Conservation (phyloP, 495 filamentous ascomycete genomes). For the Pyrenopolyporus hunteri region DNA sequence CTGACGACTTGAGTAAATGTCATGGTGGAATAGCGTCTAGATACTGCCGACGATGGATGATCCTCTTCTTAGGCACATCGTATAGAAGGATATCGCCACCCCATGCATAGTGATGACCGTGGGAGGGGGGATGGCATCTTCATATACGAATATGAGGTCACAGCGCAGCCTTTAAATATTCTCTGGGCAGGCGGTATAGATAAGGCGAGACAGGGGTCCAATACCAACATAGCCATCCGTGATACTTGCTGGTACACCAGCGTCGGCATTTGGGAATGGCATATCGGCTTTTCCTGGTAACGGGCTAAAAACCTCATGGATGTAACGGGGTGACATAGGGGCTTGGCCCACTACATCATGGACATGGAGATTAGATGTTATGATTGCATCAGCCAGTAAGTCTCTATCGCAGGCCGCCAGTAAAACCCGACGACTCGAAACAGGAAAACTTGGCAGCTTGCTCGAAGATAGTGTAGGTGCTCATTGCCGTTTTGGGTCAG, state of each 20-base stretch:
- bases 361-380: conserved; percentile 9
- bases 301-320: background rate
- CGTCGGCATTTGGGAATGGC: background rate
- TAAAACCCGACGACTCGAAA: conserved; percentile 7
- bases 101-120: conserved; percentile 14
- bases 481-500: conserved; percentile 35
- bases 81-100: conserved; percentile 21
- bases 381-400: conserved; percentile 29
- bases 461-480: conserved; percentile 6
- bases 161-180: conserved; percentile 15
- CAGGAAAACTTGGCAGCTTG: conserved; percentile 26
- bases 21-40: conserved; percentile 28
- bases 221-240: background rate
- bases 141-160: conserved; percentile 35
- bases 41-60: background rate
- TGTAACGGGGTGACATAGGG: conserved; percentile 20
- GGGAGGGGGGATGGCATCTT: conserved; percentile 15
- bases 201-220: conserved; percentile 6
- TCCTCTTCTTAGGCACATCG: background rate
- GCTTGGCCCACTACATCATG: conserved; percentile 37
- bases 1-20: conserved; percentile 29
- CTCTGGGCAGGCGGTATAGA: conserved; percentile 4
- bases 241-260: background rate
- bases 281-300: conserved; percentile 3
- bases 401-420: conserved; percentile 7